These are phyloP conservation scores for Catharanthus roseus DNA, from an alignment of 257 asterid genomes.

Conservation along the genomic window DNA sequence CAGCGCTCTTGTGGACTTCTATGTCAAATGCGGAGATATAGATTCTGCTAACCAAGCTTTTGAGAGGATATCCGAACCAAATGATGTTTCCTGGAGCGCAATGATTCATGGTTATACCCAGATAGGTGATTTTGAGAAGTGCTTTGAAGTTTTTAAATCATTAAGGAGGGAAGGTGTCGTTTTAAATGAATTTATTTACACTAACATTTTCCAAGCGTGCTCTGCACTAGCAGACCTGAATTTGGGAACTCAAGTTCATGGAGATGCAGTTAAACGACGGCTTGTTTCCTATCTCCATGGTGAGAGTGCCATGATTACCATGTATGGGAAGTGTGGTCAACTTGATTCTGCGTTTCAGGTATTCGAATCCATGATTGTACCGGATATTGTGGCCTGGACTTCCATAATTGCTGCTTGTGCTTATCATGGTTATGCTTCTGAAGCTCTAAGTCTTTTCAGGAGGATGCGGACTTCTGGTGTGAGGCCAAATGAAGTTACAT, in stretches of 20 bases:
- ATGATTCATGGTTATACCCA: constrained; percentile 43
- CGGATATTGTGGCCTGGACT: constrained; percentile 55
- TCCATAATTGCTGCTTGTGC: constrained; percentile 47
- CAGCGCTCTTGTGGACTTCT: constrained; percentile 53
- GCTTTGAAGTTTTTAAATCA: constrained; percentile 32
- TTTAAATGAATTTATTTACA: constrained; percentile 45
- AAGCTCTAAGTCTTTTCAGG: constrained; percentile 37
- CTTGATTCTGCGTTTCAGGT: constrained; percentile 35
- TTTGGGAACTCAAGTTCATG: constrained; percentile 53
- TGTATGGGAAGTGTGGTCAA: constrained; percentile 55
- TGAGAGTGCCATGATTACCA: constrained; percentile 47
- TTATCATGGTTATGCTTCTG: constrained; percentile 39
- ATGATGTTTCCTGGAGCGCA: constrained; percentile 64
- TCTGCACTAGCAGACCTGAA: constrained; percentile 37
- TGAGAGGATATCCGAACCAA: constrained; percentile 39
- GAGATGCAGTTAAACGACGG: constrained; percentile 47
- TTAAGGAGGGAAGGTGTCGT: constrained; percentile 33
- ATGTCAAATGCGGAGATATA: constrained; percentile 36
- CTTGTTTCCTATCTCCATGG: constrained; percentile 43
- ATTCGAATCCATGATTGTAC: constrained; percentile 33
- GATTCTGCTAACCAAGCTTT: constrained; percentile 39
- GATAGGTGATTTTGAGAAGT: constrained; percentile 39
- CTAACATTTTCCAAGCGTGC: constrained; percentile 49
- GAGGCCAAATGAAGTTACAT: constrained; percentile 35
- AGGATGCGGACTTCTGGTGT: constrained; percentile 39